Percentiles rank a stretch among this genome's conserved stretches.
These are phyloP conservation scores for Paecilomyces fulvus DNA, from an alignment of 2,329 filamentous ascomycete genomes.

Conservation along the genomic window DNA sequence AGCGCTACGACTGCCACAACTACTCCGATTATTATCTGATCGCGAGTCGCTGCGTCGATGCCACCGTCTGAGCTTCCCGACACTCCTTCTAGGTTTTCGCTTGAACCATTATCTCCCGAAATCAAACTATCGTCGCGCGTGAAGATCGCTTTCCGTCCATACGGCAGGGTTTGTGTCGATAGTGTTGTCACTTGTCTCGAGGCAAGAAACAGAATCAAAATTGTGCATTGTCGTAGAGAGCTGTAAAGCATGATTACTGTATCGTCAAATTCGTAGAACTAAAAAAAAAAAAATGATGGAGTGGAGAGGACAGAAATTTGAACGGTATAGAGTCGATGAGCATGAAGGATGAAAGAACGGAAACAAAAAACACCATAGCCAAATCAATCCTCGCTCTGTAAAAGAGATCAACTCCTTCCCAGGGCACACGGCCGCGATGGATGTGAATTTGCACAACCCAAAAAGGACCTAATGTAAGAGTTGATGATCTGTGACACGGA, in stretches of 20 bases:
- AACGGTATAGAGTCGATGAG: not conserved
- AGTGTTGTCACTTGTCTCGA: not conserved
- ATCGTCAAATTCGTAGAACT: not conserved
- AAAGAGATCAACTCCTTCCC: not conserved
- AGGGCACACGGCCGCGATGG: not conserved
- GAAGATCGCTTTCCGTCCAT: not conserved
- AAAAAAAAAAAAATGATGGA: not conserved
- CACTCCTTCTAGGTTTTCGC: conserved; percentile 6
- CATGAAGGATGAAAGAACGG: not conserved
- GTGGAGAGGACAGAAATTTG: not conserved
- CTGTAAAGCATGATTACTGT: not conserved
- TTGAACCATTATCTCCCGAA: not conserved
- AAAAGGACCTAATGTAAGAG: not conserved
- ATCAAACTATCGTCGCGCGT: not conserved
- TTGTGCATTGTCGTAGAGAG: not conserved
- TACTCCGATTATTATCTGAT: conserved; percentile 19
- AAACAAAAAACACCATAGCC: not conserved
- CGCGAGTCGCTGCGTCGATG: conserved; percentile 4
- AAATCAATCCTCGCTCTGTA: not conserved
- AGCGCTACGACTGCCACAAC: conserved; percentile 18
- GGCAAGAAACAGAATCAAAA: not conserved
- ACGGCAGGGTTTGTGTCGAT: not conserved
- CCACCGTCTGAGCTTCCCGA: conserved; percentile 3
- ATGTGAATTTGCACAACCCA: not conserved
- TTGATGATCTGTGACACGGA: not conserved